Conservation (phyloP, 306 rosid genomes). For the Astragalus membranaceus region DNA sequence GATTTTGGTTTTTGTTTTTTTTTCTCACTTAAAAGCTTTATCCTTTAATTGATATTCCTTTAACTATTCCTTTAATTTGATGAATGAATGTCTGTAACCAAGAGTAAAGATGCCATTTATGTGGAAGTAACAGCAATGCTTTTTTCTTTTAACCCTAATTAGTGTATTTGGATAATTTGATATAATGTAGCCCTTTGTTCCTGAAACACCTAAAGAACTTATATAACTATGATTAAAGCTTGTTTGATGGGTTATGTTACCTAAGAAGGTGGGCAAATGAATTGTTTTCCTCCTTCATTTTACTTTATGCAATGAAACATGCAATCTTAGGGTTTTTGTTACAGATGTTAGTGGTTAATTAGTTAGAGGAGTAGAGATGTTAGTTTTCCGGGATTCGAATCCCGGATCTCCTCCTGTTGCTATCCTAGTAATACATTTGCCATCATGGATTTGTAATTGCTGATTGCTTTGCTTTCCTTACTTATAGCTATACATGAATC, state of each 20-base stretch:
- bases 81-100: background rate
- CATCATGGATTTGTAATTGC: background rate
- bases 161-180: background rate
- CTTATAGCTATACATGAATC: background rate
- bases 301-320: too few species aligned
- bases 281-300: background rate
- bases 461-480: background rate
- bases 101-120: background rate
- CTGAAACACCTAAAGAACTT: background rate
- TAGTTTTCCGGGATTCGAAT: too few species aligned
- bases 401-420: background rate
- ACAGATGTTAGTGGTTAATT: too few species aligned
- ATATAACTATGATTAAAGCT: background rate
- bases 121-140: background rate
- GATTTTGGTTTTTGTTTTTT: background rate
- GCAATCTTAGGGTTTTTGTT: too few species aligned
- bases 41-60: background rate
- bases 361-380: too few species aligned
- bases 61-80: background rate
- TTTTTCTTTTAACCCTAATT: background rate
- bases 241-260: background rate
- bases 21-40: background rate
- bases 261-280: background rate
- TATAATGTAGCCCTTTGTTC: background rate
- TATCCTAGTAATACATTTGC: background rate